These are phyloP conservation scores for Chaetoscypha palmicola DNA, from an alignment of 2,329 filamentous ascomycete genomes.

Conservation along the genomic window DNA sequence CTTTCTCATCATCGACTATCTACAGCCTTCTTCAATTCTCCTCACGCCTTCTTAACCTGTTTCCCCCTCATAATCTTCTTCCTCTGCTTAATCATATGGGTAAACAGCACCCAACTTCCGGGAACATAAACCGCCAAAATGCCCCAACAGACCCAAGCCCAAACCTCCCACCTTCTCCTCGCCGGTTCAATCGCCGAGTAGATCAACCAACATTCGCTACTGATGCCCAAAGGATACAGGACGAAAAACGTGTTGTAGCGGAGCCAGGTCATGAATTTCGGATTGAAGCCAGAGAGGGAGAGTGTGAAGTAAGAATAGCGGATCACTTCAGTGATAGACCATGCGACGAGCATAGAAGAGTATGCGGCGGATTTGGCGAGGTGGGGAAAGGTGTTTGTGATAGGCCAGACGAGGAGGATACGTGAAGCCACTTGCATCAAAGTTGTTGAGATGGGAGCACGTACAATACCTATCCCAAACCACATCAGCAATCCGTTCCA, in stretches of 20 bases:
- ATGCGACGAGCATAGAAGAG: conserved; percentile 74
- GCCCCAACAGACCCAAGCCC: conserved; percentile 53
- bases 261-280: conserved; percentile 66
- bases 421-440: conserved; percentile 84
- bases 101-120: conserved; percentile 79
- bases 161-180: conserved; percentile 40
- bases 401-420: conserved; percentile 80
- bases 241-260: conserved; percentile 90
- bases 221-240: conserved; percentile 86
- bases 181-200: conserved; percentile 61
- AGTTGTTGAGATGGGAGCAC: conserved; percentile 79
- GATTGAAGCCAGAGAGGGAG: conserved; percentile 56
- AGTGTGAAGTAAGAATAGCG: conserved; percentile 88
- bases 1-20: no score
- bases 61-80: conserved; percentile 67
- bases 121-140: conserved; percentile 74
- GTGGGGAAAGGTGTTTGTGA: conserved; percentile 67
- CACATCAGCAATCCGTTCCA: neutral
- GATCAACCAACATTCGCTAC: conserved; percentile 78
- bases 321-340: conserved; percentile 86
- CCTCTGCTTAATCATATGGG: conserved; percentile 90
- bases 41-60: conserved; percentile 34
- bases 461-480: conserved; percentile 60
- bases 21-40: no score
- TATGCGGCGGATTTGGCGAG: conserved; percentile 58